phyloP scores from a whole-genome alignment of 495 filamentous ascomycete genomes.

The Neurospora sp. region DNA sequence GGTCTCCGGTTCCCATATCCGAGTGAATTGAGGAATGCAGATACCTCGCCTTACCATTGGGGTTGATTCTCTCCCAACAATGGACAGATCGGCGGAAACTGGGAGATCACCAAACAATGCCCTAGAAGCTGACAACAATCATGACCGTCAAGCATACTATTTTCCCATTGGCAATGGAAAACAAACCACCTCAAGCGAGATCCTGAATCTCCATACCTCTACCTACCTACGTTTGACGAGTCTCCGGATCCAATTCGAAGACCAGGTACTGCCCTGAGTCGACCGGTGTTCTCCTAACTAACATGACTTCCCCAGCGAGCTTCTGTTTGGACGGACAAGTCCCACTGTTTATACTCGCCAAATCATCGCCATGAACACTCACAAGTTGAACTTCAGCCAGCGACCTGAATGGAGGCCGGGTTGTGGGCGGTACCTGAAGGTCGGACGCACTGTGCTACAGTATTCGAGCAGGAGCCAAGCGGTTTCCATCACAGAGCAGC shows the following conservation, averaged over 20 bases:
- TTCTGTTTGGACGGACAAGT: background rate
- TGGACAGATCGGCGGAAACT: background rate
- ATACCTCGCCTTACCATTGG: background rate
- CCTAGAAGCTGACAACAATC: background rate
- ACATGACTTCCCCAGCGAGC: background rate
- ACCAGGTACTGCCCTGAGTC: no score
- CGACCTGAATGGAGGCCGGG: background rate
- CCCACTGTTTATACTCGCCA: background rate
- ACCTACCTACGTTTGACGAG: background rate
- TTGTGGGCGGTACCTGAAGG: background rate
- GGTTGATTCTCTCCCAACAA: no score
- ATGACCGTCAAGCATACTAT: background rate
- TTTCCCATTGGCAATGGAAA: background rate
- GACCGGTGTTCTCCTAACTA: no score
- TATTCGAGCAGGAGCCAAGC: background rate
- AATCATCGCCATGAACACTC: background rate
- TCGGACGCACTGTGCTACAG: background rate
- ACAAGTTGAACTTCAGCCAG: no score
- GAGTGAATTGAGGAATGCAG: background rate
- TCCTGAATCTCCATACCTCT: background rate
- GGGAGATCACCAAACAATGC: background rate
- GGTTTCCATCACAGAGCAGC: background rate
- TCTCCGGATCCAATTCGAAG: background rate
- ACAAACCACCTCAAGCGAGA: no score
- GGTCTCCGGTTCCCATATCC: background rate